phyloP scores from a whole-genome alignment of 352 stramenopile species.

The Halophytophthora polymorphica region DNA sequence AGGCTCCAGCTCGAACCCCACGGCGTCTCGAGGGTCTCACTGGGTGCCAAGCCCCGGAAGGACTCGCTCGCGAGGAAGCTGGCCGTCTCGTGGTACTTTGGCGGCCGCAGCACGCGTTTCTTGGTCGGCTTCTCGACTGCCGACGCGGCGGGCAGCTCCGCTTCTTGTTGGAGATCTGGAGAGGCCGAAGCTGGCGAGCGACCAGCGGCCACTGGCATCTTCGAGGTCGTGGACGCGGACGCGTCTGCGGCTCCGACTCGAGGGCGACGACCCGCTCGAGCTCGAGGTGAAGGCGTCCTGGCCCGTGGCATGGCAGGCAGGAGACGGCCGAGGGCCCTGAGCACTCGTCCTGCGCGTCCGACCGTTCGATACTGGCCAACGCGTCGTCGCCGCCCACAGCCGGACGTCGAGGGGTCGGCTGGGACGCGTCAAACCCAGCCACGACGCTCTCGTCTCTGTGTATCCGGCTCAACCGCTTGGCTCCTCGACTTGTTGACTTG shows the following conservation, averaged over 20 bases:
- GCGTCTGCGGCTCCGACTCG: not conserved
- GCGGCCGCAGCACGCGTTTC: conserved; percentile 34
- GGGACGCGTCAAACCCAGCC: too few species aligned
- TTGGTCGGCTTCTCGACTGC: conserved; percentile 6
- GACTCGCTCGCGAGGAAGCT: conserved; percentile 42
- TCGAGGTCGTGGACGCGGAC: not conserved
- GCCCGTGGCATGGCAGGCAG: too few species aligned
- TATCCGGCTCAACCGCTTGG: too few species aligned
- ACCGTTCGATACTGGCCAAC: too few species aligned
- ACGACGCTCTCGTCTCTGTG: too few species aligned
- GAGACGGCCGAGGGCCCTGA: too few species aligned
- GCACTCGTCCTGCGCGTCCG: too few species aligned
- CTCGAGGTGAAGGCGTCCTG: not conserved
- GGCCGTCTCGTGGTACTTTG: conserved; percentile 45
- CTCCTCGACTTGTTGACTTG: too few species aligned
- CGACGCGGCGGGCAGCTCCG: not conserved
- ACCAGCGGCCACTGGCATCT: too few species aligned
- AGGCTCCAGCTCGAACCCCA: conserved; percentile 19
- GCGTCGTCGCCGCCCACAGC: too few species aligned
- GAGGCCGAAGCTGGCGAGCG: not conserved
- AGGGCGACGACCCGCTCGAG: not conserved
- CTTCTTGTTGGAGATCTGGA: not conserved
- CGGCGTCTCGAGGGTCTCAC: conserved; percentile 2
- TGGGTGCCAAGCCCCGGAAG: conserved; percentile 16
- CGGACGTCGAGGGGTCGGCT: too few species aligned